Evolutionary conservation across 2,329 filamentous ascomycete genomes (phyloP), one percentile per base, ranked within the genome.

Genomic region (Ophiocordyceps camponoti-leonardi): DNA sequence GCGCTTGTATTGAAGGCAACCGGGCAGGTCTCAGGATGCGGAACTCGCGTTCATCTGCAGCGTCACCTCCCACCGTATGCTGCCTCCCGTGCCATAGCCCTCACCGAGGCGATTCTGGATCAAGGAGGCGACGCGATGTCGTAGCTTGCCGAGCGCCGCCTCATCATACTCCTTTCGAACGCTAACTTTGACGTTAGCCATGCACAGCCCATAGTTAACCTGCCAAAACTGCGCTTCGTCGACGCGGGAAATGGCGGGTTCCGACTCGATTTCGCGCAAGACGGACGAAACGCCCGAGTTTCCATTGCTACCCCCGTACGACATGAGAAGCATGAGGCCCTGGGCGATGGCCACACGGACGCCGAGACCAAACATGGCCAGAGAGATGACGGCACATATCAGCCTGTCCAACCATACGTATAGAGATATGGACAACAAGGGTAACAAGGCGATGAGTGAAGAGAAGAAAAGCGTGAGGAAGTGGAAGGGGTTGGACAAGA

Each of bases 141-240:
- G 76, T 51, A 96, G 63, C 54, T 81, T 82, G 48, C 72, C 71
- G 48, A 93, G 67, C 6, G 80, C 75, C 14, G 81, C 76, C 49
- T 92, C 86, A 41, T 83, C 79, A 42, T 63, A 68, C 5, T 80
- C 81, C 50, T 65, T 68, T 5, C 66, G 60, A 23, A 94, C 75
- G 48, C 80, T 75, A 19, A 98, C 64, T 61, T 86, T 93, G 52
- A 98, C 62, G 58, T 93, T 95, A 10, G 92, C 92, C 83, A 96
- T 94, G 58, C 87, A 94, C 39, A 96, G 70, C 2, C 90, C 88
- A 60, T 96, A 95, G 63, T 98, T 92, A 14, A 95, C 92, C 67
- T 98, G 92, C 92, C 92, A 98, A 62, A 98, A 94, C 58, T 87
- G 81, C 2, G 88, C 90, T 56, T 95, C 88, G 47, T 95, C 86